A percentile compares a stretch with the other conserved stretches of the same genome.
Conservation (phyloP, 2,329 filamentous ascomycete species). For the Zymoseptoria crescenta region DNA sequence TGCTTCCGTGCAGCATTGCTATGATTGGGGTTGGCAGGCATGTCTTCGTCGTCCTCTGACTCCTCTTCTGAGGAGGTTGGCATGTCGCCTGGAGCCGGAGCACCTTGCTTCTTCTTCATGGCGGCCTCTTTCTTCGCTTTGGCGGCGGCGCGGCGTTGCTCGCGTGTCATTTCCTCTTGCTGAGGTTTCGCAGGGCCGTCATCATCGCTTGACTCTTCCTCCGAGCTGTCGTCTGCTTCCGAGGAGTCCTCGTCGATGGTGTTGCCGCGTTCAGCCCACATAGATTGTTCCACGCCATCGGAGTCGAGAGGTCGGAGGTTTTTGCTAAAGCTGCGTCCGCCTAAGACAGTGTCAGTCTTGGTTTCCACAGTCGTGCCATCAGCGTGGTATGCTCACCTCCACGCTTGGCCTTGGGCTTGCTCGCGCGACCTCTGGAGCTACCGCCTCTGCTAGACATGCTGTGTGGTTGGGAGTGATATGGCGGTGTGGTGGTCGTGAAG, state of each 20-base stretch:
- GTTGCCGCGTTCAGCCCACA: conserved; percentile 64
- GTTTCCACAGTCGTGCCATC: not conserved
- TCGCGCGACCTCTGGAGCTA: conserved; percentile 63
- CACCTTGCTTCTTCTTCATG: conserved; percentile 62
- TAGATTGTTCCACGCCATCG: conserved; percentile 80
- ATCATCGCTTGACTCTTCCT: conserved; percentile 37
- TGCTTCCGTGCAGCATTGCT: conserved; percentile 60
- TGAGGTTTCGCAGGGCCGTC: conserved; percentile 31
- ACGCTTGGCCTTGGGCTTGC: conserved; percentile 90
- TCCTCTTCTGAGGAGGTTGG: conserved; percentile 60
- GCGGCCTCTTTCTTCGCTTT: conserved; percentile 89
- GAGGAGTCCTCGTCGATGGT: conserved; percentile 45
- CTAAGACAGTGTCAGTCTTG: conserved; percentile 40
- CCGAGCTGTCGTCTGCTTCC: conserved; percentile 41
- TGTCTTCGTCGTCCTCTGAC: conserved; percentile 52
- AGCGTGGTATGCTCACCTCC: conserved; percentile 58
- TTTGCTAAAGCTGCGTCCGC: conserved; percentile 91
- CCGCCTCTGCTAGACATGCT: conserved; percentile 42
- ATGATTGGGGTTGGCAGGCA: conserved; percentile 90
- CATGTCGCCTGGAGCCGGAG: conserved; percentile 76
- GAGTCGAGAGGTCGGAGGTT: conserved; percentile 81
- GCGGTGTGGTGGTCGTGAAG: conserved; percentile 14
- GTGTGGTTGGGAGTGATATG: conserved; percentile 8
- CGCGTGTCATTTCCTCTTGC: conserved; percentile 60
- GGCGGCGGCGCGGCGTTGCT: conserved; percentile 78